These are phyloP conservation scores for Coniosporium apollinis DNA, from an alignment of 495 filamentous ascomycete genomes.

Conservation along the genomic window DNA sequence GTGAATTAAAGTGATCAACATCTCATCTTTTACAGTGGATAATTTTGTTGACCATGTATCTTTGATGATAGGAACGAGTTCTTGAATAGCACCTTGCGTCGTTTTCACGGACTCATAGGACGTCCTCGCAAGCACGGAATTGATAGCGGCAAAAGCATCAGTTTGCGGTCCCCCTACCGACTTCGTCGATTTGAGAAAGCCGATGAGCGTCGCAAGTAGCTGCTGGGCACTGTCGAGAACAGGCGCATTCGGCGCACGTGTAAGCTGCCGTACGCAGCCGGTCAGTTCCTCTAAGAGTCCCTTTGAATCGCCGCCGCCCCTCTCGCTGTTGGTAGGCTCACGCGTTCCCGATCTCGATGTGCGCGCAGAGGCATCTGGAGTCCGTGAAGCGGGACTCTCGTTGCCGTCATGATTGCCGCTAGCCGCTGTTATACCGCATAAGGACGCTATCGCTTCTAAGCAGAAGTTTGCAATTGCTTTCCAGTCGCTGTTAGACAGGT, in stretches of 20 bases:
- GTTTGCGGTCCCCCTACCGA: constrained; percentile 47
- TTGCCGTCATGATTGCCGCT: not conserved
- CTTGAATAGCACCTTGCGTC: constrained; percentile 35
- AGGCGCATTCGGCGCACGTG: constrained; percentile 52
- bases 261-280: constrained; percentile 47
- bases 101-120: constrained; percentile 51
- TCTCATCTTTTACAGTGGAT: constrained; percentile 45
- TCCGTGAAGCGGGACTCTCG: not conserved
- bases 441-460: constrained; percentile 28
- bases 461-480: constrained; percentile 51
- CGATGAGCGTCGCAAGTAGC: constrained; percentile 40
- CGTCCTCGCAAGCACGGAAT: constrained; percentile 45
- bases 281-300: constrained; percentile 39
- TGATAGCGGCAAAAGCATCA: constrained; percentile 57
- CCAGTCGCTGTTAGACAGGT: constrained; percentile 53
- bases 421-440: not conserved
- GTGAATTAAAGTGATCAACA: constrained; percentile 53
- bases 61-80: constrained; percentile 52
- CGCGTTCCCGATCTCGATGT: not conserved
- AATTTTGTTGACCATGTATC: constrained; percentile 58
- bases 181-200: constrained; percentile 44
- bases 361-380: not conserved
- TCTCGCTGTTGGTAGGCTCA: not conserved
- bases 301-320: not conserved
- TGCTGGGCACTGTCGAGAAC: constrained; percentile 39